phyloP scores from a whole-genome alignment of 257 asterid genomes.

The Hygrophila difformis region DNA sequence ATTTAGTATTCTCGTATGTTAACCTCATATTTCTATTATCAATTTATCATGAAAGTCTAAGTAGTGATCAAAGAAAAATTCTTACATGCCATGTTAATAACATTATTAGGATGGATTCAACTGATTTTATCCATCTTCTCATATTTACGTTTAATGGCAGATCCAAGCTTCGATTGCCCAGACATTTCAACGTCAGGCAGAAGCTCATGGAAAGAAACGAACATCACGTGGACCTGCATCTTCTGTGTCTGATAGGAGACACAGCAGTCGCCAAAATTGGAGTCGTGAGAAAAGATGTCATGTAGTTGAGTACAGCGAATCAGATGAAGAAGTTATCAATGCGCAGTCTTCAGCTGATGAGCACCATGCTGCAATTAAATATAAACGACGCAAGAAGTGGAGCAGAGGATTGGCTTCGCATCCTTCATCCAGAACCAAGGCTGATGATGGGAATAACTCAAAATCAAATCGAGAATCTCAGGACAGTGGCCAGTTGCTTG shows the following conservation, averaged over 20 bases:
- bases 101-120: too few species aligned
- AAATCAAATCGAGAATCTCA: slow-evolving; percentile 71
- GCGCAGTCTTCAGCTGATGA: slow-evolving; percentile 84
- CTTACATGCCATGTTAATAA: too few species aligned
- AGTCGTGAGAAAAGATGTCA: slow-evolving; percentile 61
- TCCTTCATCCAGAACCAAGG: slow-evolving; percentile 49
- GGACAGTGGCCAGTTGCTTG: slow-evolving; percentile 13
- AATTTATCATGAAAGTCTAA: too few species aligned
- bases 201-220: slow-evolving; percentile 88
- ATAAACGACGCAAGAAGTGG: slow-evolving; percentile 63
- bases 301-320: slow-evolving; percentile 48
- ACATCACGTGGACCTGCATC: slow-evolving; percentile 46
- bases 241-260: slow-evolving; percentile 51
- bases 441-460: slow-evolving; percentile 45
- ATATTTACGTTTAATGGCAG: slow-evolving; percentile 25
- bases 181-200: slow-evolving; percentile 81
- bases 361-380: slow-evolving; percentile 51
- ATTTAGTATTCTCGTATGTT: too few species aligned
- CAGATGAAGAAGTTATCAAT: slow-evolving; percentile 90
- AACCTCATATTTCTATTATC: too few species aligned
- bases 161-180: slow-evolving; percentile 92
- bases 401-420: slow-evolving; percentile 47
- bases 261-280: slow-evolving; percentile 43
- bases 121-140: slow-evolving; percentile 4
- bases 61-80: too few species aligned